Evolutionary conservation across 768 basidiomycete genomes (phyloP).

Genomic region (Mycena kentingensis): DNA sequence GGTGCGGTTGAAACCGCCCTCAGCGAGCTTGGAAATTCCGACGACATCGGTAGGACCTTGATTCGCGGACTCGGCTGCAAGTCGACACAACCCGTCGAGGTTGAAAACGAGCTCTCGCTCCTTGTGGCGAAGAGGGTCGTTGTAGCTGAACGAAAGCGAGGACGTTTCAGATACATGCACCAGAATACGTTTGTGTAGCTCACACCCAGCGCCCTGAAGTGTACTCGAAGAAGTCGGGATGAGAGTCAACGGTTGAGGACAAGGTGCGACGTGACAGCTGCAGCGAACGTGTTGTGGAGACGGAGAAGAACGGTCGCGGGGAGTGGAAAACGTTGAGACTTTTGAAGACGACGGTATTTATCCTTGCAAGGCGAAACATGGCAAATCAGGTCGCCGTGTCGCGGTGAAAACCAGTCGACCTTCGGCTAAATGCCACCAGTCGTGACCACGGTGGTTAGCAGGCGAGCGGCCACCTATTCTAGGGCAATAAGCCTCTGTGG

Average conservation of each 20-base stretch:
- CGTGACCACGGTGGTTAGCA: too few relatives aligned
- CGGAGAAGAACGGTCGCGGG: constrained; percentile 25
- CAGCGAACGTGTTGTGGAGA: constrained; percentile 31
- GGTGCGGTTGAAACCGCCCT: constrained; percentile 45
- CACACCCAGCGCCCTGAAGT: constrained; percentile 47
- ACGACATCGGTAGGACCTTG: constrained; percentile 40
- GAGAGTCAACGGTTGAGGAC: constrained; percentile 30
- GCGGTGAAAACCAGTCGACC: too few relatives aligned
- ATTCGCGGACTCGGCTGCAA: constrained; percentile 46
- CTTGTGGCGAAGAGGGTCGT: constrained; percentile 46
- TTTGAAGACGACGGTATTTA: neutral
- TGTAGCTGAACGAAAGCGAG: constrained; percentile 36
- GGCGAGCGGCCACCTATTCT: too few relatives aligned
- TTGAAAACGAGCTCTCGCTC: constrained; percentile 48
- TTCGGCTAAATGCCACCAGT: too few relatives aligned
- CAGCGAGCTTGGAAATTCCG: constrained; percentile 43
- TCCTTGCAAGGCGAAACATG: neutral
- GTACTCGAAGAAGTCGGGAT: constrained; percentile 42
- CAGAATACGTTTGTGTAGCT: constrained; percentile 35
- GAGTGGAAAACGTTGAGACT: constrained; percentile 13
- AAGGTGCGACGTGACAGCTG: constrained; percentile 34
- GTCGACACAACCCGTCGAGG: constrained; percentile 43
- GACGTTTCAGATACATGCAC: constrained; percentile 30
- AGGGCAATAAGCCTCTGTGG: too few relatives aligned
- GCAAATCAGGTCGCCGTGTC: too few relatives aligned